Base-by-base conservation (phyloP, 495 filamentous ascomycete genomes). In the Cercophora newfieldiana region DNA sequence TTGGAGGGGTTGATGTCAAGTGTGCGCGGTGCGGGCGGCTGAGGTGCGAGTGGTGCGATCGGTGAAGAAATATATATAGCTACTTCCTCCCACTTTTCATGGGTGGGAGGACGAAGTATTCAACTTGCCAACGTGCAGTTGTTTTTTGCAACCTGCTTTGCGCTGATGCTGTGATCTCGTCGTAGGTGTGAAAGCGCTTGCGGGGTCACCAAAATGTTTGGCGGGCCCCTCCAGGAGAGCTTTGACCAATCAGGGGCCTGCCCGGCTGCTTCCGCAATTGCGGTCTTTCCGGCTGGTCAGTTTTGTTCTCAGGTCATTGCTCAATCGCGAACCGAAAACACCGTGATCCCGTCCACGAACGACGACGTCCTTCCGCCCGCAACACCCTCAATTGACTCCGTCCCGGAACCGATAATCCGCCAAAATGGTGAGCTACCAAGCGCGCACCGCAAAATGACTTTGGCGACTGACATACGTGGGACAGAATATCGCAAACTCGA, bases 191-290 rank as follows among this genome's bases (percentile, higher is more conserved):
- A 44, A 55, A 24, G 19, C 51, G 21, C 51, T 55, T n/a, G n/a
- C n/a, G n/a, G n/a, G n/a, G n/a, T n/a, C n/a, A n/a, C n/a, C n/a
- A n/a, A n/a, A n/a, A n/a, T n/a, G n/a, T n/a, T n/a, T n/a, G 37
- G 37, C 37, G 37, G 37, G 37, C 4, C 28, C 50, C 21, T 18
- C 61, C 7, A 31, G 19, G 64, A 63, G 72, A 80, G 77, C 75
- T 79, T 75, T 44, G 68, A 61, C 78, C 79, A 82, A 81, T 80
- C 66, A 78, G 59, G 64, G 26, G 7, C 18, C 48, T 26, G 55
- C 12, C 70, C 72, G 70, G 69, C 59, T 69, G 67, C 65, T 75
- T 74, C 71, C 73, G 69, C 33, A 14, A 24, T 18, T 74, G 68
- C 64, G 68, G 59, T 58, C 68, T 76, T 74, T 74, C 68, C 63